Base-by-base conservation (phyloP, 2,329 filamentous ascomycete species). In the Tolypocladium ovalisporum region DNA sequence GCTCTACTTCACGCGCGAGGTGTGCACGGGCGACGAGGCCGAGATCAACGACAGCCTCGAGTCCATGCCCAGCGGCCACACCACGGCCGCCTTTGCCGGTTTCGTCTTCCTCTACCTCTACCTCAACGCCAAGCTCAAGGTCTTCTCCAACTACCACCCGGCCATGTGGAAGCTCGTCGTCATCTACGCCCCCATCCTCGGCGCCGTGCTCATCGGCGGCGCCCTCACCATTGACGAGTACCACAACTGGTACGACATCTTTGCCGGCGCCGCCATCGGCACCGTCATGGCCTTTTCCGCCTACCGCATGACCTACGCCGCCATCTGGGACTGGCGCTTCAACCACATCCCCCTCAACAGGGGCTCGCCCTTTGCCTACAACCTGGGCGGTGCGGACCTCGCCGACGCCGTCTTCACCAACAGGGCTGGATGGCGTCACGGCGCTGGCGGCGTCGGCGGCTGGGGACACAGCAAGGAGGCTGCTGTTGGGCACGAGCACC, bases 91-190 rank as follows among this genome's bases (percentile, higher is more conserved):
- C 0, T 90, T 89, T 58, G 85, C 84, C 0, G 86, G 86, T 6
- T 87, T 89, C 63, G 78, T 88, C 27, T 90, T 82, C 66, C 73
- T 90, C 3, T 86, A 79, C 62, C 75, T 90, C 1, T 91, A 90
- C 73, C 80, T 91, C 51, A 90, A 90, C 69, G 87, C 85, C 53
- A 90, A 90, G 74, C 78, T 91, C 62, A 90, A 90, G 76, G 80
- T 89, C 57, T 89, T 85, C 64, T 75, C 81, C 61, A 86, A 89
- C 74, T 86, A 87, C 67, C 87, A 89, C 66, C 82, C 87, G 0
- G 76, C 83, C 15, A 83, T 89, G 79, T 90, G 87, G 87, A 90
- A 90, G 72, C 71, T 89, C 15, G 75, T 87, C 36, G 79, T 76
- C 19, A 74, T 83, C 29, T 87, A 86, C 64, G 0, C 87, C 0